phyloP scores from a whole-genome alignment of 208 protist genomes.

The Leptomonas seymouri region DNA sequence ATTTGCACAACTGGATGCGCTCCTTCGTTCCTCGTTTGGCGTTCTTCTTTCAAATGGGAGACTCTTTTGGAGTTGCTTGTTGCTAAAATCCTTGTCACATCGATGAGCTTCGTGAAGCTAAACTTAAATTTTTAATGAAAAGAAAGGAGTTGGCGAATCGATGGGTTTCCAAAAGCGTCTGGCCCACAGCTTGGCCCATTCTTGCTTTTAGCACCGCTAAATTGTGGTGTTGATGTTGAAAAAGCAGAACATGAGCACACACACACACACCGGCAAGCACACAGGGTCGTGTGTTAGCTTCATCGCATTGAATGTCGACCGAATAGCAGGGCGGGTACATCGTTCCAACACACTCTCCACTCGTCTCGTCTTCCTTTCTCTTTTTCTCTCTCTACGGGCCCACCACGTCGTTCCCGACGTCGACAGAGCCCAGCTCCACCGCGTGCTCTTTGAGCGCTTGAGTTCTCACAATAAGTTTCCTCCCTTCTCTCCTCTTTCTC shows the following conservation, averaged over 20 bases:
- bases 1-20: background rate
- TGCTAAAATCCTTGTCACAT: background rate
- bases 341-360: background rate
- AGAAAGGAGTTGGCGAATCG: too few species aligned
- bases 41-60: conserved; percentile 3
- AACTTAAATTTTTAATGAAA: too few species aligned
- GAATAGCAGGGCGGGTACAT: background rate
- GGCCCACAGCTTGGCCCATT: too few species aligned
- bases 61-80: background rate
- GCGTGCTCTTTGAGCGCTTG: background rate
- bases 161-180: too few species aligned
- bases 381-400: background rate
- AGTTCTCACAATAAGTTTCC: background rate
- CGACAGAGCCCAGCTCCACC: background rate
- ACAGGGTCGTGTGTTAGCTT: background rate
- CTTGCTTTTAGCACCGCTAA: too few species aligned
- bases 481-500: conserved; percentile 5
- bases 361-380: conserved; percentile 3
- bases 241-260: background rate
- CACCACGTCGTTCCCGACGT: conserved; percentile 1
- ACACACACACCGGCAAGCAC: background rate
- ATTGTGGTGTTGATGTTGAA: too few species aligned
- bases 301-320: background rate
- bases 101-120: background rate
- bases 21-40: background rate